Evolutionary conservation across 768 basidiomycete genomes (phyloP), one percentile per base, ranked within the genome.

Genomic region (Lyophyllum decastes): DNA sequence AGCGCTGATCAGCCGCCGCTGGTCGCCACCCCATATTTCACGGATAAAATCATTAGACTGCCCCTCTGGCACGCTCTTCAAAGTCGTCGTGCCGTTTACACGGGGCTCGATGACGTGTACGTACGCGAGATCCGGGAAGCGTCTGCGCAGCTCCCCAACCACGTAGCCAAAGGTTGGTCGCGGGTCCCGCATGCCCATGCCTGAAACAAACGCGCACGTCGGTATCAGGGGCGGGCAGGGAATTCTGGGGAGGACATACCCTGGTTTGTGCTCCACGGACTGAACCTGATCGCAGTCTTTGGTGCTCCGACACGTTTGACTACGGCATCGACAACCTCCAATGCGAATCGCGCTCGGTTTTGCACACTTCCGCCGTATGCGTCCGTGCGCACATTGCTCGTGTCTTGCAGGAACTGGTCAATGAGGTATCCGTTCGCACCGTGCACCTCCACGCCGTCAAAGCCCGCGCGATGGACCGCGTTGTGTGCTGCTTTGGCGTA

Each of bases 291-390:
- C 0, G 73, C 84, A 1, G 81, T 76, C n/a, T 76, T 76, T 19
- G 82, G 77, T 27, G 73, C 67, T 0, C 89, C 89, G 35, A 90
- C 69, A 0, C 80, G 78, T 0, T 75, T 66, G 4, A 70, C 73
- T 0, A 89, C 71, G 1, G 82, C 83, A 35, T 81, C 75, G 7
- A 84, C 66, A 38, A 88, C 73, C 57, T 87, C 83, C 6, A 87
- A 70, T 0, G 70, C 65, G 67, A 92, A 90, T 26, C 82, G 75
- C 0, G 76, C 72, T 5, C 90, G 75, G 55, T 81, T 82, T 66
- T 87, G 82, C 25, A 89, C 71, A 44, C 78, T 80, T 2, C 90
- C 90, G 0, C 90, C 90, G 68, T 87, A 92, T 44, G 77, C 72
- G 66, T 90, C 89, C 11, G 78, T 82, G 12, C 87, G 78, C 4